Base-by-base conservation (phyloP, 2,329 filamentous ascomycete genomes). In the Colletotrichum cordylinicola region DNA sequence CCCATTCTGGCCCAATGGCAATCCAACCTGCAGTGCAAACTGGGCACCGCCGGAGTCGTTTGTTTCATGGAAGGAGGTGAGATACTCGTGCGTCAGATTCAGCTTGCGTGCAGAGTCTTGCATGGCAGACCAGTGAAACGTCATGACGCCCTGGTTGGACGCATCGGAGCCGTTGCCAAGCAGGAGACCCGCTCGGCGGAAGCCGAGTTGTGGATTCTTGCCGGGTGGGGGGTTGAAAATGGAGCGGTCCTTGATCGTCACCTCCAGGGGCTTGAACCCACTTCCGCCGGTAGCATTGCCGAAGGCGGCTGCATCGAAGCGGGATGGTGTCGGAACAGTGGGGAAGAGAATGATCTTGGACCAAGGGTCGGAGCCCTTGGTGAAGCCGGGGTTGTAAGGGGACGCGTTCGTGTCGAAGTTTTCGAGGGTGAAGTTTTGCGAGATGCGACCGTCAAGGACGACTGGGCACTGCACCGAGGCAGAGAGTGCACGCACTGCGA, bases 31-130 rank as follows among this genome's bases (percentile, higher is more conserved):
- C 77, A 92, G 85, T 21, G 86, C 87, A 72, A 90, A 83, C 81
- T 90, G 88, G 80, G 90, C 89, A 67, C 85, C 86, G 75, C 85
- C 86, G 79, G 84, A 90, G 77, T 87, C 84, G 62, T 79, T 82
- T 77, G 82, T 85, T 81, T 89, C 87, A 29, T 88, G 85, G 80
- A 88, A 90, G 29, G 88, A 84, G 58, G 91, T 86, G 79, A 91
- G 85, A 82, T 93, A 93, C 83, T 93, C 90, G 80, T 93, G 91
- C 7, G 88, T 89, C 69, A 89, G 82, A 83, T 93, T 93, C 70
- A 93, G 82, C 10, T 88, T 87, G 16, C 89, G 84, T 35, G 83
- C 79, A 3, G 82, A 77, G 78, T 92, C 90, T 78, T 90, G 89
- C 81, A 86, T 86, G 35, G 93, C 80, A 78, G 88, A 90, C 82